Evolutionary conservation across 768 basidiomycete species (phyloP), one percentile per base, ranked within the genome.

Genomic region (Tylopilus subfusipes): DNA sequence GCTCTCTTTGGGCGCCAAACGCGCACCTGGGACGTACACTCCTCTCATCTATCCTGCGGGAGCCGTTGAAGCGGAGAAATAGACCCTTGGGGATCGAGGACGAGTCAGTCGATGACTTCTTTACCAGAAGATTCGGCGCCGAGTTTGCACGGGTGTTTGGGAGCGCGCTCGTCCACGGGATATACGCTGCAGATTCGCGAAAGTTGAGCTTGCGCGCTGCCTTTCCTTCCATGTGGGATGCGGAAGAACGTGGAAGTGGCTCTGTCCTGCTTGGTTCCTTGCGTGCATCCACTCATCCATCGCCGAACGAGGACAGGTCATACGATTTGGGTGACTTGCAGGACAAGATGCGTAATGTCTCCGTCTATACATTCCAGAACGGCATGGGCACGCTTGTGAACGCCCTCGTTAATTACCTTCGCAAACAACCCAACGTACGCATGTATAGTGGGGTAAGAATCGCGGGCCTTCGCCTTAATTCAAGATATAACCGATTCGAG

Each of bases 171-270:
- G 83, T 93, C 1, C 95, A 97, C 63, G 96, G 96, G 0, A 89
- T 98, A 52, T 98, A 98, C 66, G 93, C 93, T 2, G 83, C 92
- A 0, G 93, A 96, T 63, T 82, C 93, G 2, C 74, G 88, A 3
- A 63, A 74, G 38, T 71, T 98, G 18, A 91, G 90, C 54, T 75
- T 93, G 3, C 81, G 86, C 4, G 79, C 92, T 2, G 82, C 91
- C 2, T 92, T 97, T 63, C 87, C 90, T 0, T 72, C 75, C 3
- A 59, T 97, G 50, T 88, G 83, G 80, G 79, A 85, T 1, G 77
- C 84, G 0, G 91, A 88, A 64, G 78, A 84, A 48, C 68, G 76
- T 21, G 85, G 88, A 3, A 66, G 75, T 16, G 93, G 93, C 0
- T 88, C 88, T 45, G 75, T 96, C 34, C 66, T 93, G 0, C 68